Evolutionary conservation across 2,329 filamentous ascomycete genomes (phyloP), one percentile per base, ranked within the genome.

Genomic region (Westerdykella sp.): DNA sequence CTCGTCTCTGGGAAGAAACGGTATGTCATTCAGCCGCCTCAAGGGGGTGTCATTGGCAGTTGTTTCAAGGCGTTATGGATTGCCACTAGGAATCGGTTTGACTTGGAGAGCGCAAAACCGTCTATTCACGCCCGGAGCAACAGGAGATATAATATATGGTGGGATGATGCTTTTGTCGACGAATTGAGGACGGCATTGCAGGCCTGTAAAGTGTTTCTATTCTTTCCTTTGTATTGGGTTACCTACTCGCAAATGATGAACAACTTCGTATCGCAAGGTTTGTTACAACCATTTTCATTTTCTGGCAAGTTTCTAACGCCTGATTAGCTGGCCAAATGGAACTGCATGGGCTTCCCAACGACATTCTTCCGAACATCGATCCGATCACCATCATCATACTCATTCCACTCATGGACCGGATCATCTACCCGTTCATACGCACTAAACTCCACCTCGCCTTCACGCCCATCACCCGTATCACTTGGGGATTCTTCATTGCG

Each of bases 91-190:
- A 69, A 73, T 44, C 60, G 71, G 40, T 71, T 72, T 50, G 73
- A 76, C 54, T 69, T 74, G 55, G 59, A 86, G 43, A 80, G 78
- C 0, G 74, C 83, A 43, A 85, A 85, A 66, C 81, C 81, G 1
- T 79, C 76, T 2, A 77, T 62, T 58, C 71, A 52, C 61, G 32
- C 30, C 1, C 35, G 28, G 10, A 68, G 77, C 46, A 69, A 72
- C 42, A 70, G 60, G 48, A 62, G 50, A 34, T 54, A 59, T 12
- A 62, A 66, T 44, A 57, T 65, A 2, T 69, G 73, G 0, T 87
- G 84, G 81, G 77, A 84, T 42, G 81, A 87, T 54, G 73, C 76
- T 53, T 88, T 87, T 52, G 70, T 88, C 39, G 82, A 85, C 2
- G 84, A 88, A 59, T 69, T 88, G 39, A 84, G 83, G 69, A 80